These are phyloP conservation scores for Voacanga thouarsii DNA, from an alignment of 257 asterid species.

Conservation along the genomic window DNA sequence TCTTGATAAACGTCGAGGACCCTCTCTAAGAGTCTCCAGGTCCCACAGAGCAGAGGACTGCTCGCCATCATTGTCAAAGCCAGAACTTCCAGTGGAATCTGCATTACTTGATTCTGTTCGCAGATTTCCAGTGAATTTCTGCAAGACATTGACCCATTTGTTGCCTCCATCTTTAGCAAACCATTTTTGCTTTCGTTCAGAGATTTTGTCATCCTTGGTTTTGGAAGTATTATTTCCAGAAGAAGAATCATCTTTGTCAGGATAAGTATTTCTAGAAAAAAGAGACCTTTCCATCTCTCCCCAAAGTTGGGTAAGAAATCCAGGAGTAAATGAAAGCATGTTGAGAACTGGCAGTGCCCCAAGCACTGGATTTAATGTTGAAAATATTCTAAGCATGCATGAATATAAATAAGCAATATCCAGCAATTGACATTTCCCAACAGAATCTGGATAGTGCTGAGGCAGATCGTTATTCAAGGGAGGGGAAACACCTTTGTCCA, in stretches of 20 bases:
- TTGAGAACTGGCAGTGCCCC: slow-evolving; percentile 89
- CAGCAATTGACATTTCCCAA: slow-evolving; percentile 44
- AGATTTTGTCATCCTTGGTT: slow-evolving; percentile 37
- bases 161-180: slow-evolving; percentile 57
- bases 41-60: slow-evolving; percentile 67
- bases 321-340: slow-evolving; percentile 91
- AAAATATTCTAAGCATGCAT: slow-evolving; percentile 70
- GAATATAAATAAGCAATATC: slow-evolving; percentile 74
- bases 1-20: slow-evolving; percentile 73
- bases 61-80: slow-evolving; percentile 39
- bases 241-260: slow-evolving; percentile 21
- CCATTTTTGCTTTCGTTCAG: slow-evolving; percentile 52
- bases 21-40: slow-evolving; percentile 63
- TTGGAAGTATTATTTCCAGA: slow-evolving; percentile 31
- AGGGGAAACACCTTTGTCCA: slow-evolving; percentile 37
- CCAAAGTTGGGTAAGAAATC: slow-evolving; percentile 78
- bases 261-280: slow-evolving; percentile 40
- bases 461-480: slow-evolving; percentile 32
- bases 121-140: slow-evolving; percentile 64
- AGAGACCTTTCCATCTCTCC: slow-evolving; percentile 58
- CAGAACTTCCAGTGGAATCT: slow-evolving; percentile 32
- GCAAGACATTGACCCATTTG: slow-evolving; percentile 73
- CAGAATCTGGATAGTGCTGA: slow-evolving; percentile 25
- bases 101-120: slow-evolving; percentile 36
- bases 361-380: slow-evolving; percentile 58